A percentile compares a stretch with the other conserved stretches of the same genome.
phyloP scores from a whole-genome alignment of 2,329 filamentous ascomycete genomes.

The Trichoderma breve region DNA sequence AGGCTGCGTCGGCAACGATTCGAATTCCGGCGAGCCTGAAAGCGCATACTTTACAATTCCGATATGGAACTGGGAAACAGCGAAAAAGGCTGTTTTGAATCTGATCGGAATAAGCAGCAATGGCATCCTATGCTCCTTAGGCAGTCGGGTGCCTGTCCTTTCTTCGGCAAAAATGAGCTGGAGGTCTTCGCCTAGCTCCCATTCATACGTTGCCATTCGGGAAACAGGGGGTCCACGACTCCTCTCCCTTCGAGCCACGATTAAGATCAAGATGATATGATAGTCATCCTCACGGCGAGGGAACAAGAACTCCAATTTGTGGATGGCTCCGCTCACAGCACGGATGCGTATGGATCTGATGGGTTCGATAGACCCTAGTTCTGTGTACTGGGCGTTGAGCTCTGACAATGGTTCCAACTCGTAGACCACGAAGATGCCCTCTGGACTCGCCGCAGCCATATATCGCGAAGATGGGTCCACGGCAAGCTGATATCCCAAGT shows the following conservation, averaged over 20 bases:
- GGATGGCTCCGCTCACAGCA: slow-evolving; percentile 67
- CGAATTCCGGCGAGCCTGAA: slow-evolving; percentile 48
- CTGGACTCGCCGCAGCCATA: slow-evolving; percentile 67
- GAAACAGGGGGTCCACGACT: slow-evolving; percentile 35
- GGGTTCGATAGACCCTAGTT: slow-evolving; percentile 51
- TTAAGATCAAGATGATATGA: slow-evolving; percentile 73
- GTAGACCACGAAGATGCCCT: slow-evolving; percentile 69
- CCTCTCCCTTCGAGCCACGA: slow-evolving; percentile 47
- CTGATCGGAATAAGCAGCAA: slow-evolving; percentile 70
- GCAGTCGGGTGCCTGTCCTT: slow-evolving; percentile 50
- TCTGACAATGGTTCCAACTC: slow-evolving; percentile 58
- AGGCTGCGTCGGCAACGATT: slow-evolving; percentile 42
- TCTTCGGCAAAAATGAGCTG: slow-evolving; percentile 44
- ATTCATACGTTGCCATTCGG: slow-evolving; percentile 58
- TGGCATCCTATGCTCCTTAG: slow-evolving; percentile 57
- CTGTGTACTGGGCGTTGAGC: slow-evolving; percentile 51
- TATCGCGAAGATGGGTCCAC: slow-evolving; percentile 74
- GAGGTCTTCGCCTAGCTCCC: slow-evolving; percentile 54
- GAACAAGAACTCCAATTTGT: slow-evolving; percentile 83
- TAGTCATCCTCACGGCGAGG: slow-evolving; percentile 64
- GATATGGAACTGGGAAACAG: slow-evolving; percentile 61
- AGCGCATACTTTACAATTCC: slow-evolving; percentile 56
- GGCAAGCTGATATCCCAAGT: slow-evolving; percentile 64
- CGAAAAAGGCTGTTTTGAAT: slow-evolving; percentile 67
- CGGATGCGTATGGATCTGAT: slow-evolving; percentile 50